These are phyloP conservation scores for Globisporangium acanthophoron DNA, from an alignment of 352 stramenopile species.

Conservation along the genomic window DNA sequence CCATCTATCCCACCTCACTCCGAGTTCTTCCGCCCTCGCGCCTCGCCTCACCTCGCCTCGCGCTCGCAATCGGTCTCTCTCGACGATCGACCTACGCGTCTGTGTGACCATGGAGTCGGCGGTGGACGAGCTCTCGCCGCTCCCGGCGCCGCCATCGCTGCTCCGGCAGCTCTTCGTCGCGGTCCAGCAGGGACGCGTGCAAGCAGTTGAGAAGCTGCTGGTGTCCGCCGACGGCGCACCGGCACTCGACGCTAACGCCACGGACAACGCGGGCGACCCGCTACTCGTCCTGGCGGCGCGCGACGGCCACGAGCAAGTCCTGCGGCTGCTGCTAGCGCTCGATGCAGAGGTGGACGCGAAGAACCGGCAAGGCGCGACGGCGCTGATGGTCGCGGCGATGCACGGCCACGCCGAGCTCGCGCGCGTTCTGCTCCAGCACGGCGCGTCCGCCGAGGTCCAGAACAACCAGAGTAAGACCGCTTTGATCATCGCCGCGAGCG, in stretches of 20 bases:
- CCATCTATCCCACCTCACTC: too few relatives aligned
- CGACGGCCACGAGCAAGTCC: conserved; percentile 18
- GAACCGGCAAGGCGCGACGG: conserved; percentile 2
- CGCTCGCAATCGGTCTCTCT: too few relatives aligned
- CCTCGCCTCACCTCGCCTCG: too few relatives aligned
- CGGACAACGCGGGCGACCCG: conserved; percentile 2
- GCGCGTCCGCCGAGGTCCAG: neutral
- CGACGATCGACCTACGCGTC: too few relatives aligned
- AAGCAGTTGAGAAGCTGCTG: neutral
- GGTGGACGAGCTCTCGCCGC: neutral
- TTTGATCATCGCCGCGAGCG: conserved; percentile 1
- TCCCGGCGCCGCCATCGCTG: neutral
- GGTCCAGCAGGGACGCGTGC: conserved; percentile 2
- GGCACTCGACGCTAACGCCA: neutral
- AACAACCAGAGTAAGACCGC: conserved; percentile 4
- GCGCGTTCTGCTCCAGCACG: neutral
- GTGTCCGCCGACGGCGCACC: neutral
- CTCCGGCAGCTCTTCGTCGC: conserved; percentile 1
- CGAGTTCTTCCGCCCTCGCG: too few relatives aligned
- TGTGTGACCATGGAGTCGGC: conserved; percentile 1
- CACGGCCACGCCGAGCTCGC: neutral
- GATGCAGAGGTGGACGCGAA: neutral
- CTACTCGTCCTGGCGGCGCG: conserved; percentile 7
- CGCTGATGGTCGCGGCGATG: conserved; percentile 3
- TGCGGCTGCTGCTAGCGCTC: conserved; percentile 14